Conservation (phyloP, 441 rosid genomes). For the Manihot esculenta region DNA sequence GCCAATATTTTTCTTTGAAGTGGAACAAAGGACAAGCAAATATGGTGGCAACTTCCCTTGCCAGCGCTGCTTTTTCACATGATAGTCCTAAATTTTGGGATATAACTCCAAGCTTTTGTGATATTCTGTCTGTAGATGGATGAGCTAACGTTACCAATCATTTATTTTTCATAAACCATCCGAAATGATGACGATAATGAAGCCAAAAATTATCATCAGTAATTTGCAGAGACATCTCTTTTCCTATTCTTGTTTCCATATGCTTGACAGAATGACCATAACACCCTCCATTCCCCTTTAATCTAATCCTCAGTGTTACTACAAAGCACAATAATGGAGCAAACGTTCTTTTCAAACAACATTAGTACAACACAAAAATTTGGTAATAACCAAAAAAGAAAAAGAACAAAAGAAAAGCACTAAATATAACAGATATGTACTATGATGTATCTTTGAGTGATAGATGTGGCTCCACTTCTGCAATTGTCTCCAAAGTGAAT, state of each 20-base stretch:
- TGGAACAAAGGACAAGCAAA: too few species aligned
- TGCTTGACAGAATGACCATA: background rate
- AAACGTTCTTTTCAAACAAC: constrained; percentile 1
- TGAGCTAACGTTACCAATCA: too few species aligned
- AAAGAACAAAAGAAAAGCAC: background rate
- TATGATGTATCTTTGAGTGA: background rate
- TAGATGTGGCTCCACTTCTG: background rate
- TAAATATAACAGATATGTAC: background rate
- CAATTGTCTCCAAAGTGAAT: too few species aligned
- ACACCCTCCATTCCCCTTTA: constrained; percentile 1
- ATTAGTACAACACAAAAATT: background rate
- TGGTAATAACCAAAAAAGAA: background rate
- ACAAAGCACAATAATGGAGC: constrained; percentile 5
- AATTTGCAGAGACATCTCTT: background rate
- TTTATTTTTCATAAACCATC: constrained; percentile 5
- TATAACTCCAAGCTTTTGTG: too few species aligned
- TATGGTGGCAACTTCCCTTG: too few species aligned
- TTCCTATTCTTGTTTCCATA: background rate
- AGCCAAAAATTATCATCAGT: constrained; percentile 2
- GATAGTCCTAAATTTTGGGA: too few species aligned
- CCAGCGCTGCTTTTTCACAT: too few species aligned
- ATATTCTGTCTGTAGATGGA: too few species aligned
- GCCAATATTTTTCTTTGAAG: too few species aligned
- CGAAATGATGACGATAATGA: constrained; percentile 19
- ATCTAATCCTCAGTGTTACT: background rate